These are phyloP conservation scores for Neolentinus lepideus DNA, from an alignment of 1,284 basidiomycete species.

Conservation along the genomic window DNA sequence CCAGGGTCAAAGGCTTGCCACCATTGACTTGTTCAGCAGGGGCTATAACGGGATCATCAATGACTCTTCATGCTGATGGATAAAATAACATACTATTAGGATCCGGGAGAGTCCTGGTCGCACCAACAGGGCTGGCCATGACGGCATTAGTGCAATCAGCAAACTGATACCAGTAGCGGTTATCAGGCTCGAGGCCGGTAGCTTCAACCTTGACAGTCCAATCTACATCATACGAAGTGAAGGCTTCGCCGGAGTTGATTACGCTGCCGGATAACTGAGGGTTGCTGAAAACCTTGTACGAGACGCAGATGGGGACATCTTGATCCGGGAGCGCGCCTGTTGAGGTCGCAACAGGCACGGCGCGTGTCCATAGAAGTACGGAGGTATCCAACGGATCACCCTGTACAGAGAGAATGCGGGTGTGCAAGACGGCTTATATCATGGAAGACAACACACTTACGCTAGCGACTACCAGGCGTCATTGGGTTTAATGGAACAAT, in stretches of 20 bases:
- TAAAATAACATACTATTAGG: conserved; percentile 31
- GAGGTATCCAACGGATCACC: conserved; percentile 58
- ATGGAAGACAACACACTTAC: conserved; percentile 6
- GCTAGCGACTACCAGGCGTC: conserved; percentile 27
- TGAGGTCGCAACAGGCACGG: conserved; percentile 30
- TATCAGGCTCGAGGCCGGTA: conserved; percentile 42
- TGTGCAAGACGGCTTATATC: conserved; percentile 3
- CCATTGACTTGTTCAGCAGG: conserved; percentile 45
- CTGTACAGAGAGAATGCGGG: conserved; percentile 13
- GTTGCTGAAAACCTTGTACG: conserved; percentile 39
- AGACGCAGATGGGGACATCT: conserved; percentile 51
- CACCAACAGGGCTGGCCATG: conserved; percentile 39
- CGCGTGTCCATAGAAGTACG: conserved; percentile 58
- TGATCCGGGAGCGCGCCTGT: conserved; percentile 33
- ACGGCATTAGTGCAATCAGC: conserved; percentile 45
- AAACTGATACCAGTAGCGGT: conserved; percentile 56
- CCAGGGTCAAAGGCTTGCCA: conserved; percentile 46
- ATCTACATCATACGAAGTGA: conserved; percentile 59
- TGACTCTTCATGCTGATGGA: background rate
- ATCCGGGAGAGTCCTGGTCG: conserved; percentile 40
- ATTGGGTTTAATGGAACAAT: background rate
- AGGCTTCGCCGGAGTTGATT: conserved; percentile 39
- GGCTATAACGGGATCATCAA: conserved; percentile 23
- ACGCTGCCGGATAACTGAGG: conserved; percentile 29
- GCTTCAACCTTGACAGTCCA: conserved; percentile 63